Evolutionary conservation across 768 basidiomycete genomes (phyloP).

Genomic region (Boletus subparvulus): DNA sequence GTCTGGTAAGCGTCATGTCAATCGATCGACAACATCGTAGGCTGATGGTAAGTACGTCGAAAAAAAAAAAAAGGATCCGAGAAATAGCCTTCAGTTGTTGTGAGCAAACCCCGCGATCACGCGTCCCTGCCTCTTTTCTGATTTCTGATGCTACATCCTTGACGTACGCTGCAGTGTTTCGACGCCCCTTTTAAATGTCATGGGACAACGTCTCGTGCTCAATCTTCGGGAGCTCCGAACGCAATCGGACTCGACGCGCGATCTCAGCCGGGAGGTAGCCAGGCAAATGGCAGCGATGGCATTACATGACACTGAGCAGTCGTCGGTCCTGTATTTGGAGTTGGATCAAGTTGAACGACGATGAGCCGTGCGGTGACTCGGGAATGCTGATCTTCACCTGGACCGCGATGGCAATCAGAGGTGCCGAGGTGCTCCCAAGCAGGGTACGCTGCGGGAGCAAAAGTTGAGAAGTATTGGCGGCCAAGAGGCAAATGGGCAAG

Average conservation of each 20-base stretch:
- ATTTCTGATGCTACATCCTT: not conserved
- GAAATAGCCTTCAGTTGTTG: slow-evolving; percentile 8
- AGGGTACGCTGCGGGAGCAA: not conserved
- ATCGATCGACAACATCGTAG: no score
- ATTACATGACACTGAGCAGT: not conserved
- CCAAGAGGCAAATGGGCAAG: not conserved
- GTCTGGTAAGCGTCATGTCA: slow-evolving; percentile 3
- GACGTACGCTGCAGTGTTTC: slow-evolving; percentile 2
- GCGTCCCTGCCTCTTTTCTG: not conserved
- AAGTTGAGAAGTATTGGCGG: no score
- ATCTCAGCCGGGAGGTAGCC: slow-evolving; percentile 12
- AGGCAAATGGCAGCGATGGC: slow-evolving; percentile 8
- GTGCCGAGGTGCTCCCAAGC: not conserved
- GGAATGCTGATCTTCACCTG: not conserved
- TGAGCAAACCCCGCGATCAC: not conserved
- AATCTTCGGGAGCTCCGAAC: slow-evolving; percentile 16
- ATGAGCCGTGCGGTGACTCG: no score
- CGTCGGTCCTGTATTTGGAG: not conserved
- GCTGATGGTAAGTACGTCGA: not conserved
- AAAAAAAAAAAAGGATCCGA: slow-evolving; percentile 14
- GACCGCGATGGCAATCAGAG: not conserved
- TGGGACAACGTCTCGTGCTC: slow-evolving; percentile 26
- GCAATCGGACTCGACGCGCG: slow-evolving; percentile 1
- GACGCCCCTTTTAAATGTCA: slow-evolving; percentile 9
- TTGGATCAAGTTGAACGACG: not conserved